phyloP scores from a whole-genome alignment of 169 alveolate genomes.

The Perkinsus olseni region DNA sequence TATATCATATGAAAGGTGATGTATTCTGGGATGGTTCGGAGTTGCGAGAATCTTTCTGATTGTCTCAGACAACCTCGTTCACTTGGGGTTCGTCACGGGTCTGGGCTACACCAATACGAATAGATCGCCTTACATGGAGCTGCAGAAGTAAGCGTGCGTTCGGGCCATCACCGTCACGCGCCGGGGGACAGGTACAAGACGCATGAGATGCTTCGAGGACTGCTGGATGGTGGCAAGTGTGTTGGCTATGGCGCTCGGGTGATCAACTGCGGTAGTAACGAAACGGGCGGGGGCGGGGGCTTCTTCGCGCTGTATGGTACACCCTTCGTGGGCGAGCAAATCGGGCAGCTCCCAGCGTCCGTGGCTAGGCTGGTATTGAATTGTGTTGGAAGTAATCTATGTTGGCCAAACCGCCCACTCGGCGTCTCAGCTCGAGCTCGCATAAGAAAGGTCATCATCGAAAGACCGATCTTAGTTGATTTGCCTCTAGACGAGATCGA shows the following conservation, averaged over 20 bases:
- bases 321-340: too few relatives aligned
- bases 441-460: too few relatives aligned
- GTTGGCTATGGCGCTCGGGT: constrained; percentile 68
- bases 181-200: neutral
- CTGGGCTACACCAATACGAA: constrained; percentile 65
- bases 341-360: too few relatives aligned
- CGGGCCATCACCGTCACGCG: neutral
- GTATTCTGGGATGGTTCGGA: constrained; percentile 26
- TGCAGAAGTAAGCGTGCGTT: constrained; percentile 26
- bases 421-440: too few relatives aligned
- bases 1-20: constrained; percentile 55
- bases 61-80: constrained; percentile 22
- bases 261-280: constrained; percentile 38
- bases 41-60: too few relatives aligned
- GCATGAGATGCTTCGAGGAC: neutral
- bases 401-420: too few relatives aligned
- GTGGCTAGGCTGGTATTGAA: too few relatives aligned
- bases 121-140: constrained; percentile 63
- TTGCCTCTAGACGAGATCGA: too few relatives aligned
- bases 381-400: too few relatives aligned
- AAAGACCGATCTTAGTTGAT: too few relatives aligned
- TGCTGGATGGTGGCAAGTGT: constrained; percentile 64
- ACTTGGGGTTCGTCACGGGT: constrained; percentile 66
- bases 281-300: too few relatives aligned
- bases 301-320: too few relatives aligned